A percentile compares a stretch with the other conserved stretches of the same genome.
Conservation (phyloP, 257 asterid species). For the Perilla frutescens region DNA sequence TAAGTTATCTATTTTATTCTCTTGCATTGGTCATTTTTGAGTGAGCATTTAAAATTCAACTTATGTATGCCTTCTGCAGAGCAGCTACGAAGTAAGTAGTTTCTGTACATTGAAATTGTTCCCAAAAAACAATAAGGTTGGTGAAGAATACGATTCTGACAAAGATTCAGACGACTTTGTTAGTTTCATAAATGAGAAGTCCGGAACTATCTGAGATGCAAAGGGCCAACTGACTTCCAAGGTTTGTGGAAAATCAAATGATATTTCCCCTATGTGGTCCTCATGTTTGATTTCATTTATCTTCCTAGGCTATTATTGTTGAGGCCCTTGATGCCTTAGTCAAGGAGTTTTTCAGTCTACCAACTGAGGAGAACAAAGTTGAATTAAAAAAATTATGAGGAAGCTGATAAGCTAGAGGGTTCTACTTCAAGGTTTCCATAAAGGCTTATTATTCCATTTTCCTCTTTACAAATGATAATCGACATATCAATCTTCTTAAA, state of each 20-base stretch:
- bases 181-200: slow-evolving; percentile 83
- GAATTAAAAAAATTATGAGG: slow-evolving; percentile 63
- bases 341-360: slow-evolving; percentile 76
- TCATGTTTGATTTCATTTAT: neutral
- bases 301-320: slow-evolving; percentile 75
- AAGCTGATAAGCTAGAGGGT: slow-evolving; percentile 78
- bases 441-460: slow-evolving; percentile 8
- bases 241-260: slow-evolving; percentile 51
- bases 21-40: slow-evolving; percentile 4
- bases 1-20: neutral
- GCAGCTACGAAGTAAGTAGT: slow-evolving; percentile 46
- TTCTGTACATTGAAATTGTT: slow-evolving; percentile 68
- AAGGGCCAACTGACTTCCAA: slow-evolving; percentile 76
- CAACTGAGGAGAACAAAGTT: neutral
- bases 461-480: neutral
- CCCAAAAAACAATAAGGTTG: slow-evolving; percentile 93
- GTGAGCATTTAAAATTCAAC: neutral
- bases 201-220: slow-evolving; percentile 86
- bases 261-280: neutral
- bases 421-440: slow-evolving; percentile 66
- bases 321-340: slow-evolving; percentile 70
- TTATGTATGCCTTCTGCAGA: slow-evolving; percentile 18
- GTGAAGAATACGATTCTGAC: slow-evolving; percentile 90
- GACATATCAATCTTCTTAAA: neutral
- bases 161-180: slow-evolving; percentile 58